Evolutionary conservation across 192 early-diverging fungal genomes (phyloP).

Genomic region (Podila verticillata): DNA sequence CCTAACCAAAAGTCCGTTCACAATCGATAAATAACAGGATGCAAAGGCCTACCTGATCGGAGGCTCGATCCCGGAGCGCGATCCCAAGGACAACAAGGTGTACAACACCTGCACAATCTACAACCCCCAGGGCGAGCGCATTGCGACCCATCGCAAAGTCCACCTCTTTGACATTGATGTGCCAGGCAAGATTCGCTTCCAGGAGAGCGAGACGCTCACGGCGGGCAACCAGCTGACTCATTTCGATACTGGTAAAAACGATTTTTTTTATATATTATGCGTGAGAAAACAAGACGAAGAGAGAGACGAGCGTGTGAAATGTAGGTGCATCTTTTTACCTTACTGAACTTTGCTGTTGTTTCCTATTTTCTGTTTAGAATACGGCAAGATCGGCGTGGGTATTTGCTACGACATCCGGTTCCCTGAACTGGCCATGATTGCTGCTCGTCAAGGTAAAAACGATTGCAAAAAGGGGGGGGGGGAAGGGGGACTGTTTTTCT

Average conservation of each 20-base stretch:
- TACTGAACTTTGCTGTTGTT: not conserved
- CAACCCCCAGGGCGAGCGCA: slow-evolving; percentile 67
- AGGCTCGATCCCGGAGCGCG: slow-evolving; percentile 90
- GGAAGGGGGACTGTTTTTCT: no score
- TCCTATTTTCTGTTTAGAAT: slow-evolving; percentile 50
- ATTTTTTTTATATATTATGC: not conserved
- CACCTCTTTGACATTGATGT: slow-evolving; percentile 98
- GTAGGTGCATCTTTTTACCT: no score
- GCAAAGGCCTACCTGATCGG: slow-evolving; percentile 88
- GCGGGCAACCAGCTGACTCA: slow-evolving; percentile 81
- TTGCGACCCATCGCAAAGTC: slow-evolving; percentile 81
- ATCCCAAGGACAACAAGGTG: slow-evolving; percentile 58
- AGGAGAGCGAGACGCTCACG: slow-evolving; percentile 86
- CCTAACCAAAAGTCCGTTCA: no score
- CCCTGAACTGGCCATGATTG: slow-evolving; percentile 96
- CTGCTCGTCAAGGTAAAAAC: slow-evolving; percentile 73
- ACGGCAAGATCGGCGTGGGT: slow-evolving; percentile 89
- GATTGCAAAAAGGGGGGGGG: no score
- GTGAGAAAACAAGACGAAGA: slow-evolving; percentile 6
- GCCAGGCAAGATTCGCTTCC: slow-evolving; percentile 91
- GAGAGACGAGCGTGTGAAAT: no score
- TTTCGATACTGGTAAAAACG: slow-evolving; percentile 70
- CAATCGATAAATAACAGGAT: slow-evolving; percentile 62
- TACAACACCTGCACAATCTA: slow-evolving; percentile 90
- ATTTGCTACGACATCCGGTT: slow-evolving; percentile 98